Evolutionary conservation across 495 filamentous ascomycete genomes (phyloP), one percentile per base, ranked within the genome.

Genomic region (Rusavskia elegans): DNA sequence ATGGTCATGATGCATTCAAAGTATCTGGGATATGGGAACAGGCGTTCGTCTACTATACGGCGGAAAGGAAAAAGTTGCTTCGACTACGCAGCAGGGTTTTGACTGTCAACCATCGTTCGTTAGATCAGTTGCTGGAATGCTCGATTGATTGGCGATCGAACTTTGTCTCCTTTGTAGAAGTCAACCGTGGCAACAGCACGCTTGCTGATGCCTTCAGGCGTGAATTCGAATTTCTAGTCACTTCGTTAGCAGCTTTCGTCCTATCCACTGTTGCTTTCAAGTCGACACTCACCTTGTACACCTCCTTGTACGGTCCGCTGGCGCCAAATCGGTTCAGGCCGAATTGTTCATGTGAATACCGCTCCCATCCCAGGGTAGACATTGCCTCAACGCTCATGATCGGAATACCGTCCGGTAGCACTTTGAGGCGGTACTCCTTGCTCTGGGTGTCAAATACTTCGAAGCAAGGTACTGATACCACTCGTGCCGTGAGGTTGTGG

Each of bases 321-420:
- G 89, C 89, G 79, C 92, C 92, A 69, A 98, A 98, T 63, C 92
- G 79, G 82, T 98, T 97, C 38, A 98, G 80, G 64, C 92, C 92
- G 64, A 98, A 98, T 73, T 98, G 92, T 80, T 98, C 92, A 69
- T 98, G 89, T 52, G 89, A 83, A 72, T 96, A 98, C 66, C 86
- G 82, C 79, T 96, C 90, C 92, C 92, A 98, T 55, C 90, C 90
- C 73, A 83, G 69, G 59, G 92, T 97, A 64, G 79, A 82, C 85
- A 89, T 85, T 63, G 83, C 89, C 75, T 99, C 92, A 57, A 99
- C 84, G 46, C 85, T 92, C 70, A 99, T 67, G 46, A 87, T 80
- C 55, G 92, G 92, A 65, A 96, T 94, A 55, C 87, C 87, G 66
- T 97, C 89, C 58, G 92, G 92, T 48, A 99, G 79, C 55, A 93